Evolutionary conservation across 805 yeast species (phyloP), one percentile per base, ranked within the genome.

Genomic region (Wickerhamiella galacta): DNA sequence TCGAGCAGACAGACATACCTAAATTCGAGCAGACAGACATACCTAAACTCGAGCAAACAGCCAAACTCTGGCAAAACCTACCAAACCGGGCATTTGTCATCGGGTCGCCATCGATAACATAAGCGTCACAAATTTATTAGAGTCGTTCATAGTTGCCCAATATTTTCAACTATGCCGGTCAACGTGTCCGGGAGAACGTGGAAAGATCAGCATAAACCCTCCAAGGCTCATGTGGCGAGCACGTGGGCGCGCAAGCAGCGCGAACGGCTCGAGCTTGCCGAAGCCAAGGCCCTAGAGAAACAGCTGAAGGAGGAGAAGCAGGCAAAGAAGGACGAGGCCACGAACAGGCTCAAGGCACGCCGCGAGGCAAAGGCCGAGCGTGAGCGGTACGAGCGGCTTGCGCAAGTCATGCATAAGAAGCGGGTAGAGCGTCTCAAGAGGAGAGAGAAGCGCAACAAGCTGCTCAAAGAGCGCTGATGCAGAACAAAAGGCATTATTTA

Each of bases 381-480:
- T 55, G 95, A 87, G 53, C 70, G 98, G 47, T 80, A 74, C 50
- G 93, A 78, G 48, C 64, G 63, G 49, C 53, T 87, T 51, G 90
- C 93, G 9, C 66, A 70, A 36, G 81, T 77, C 57, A 80, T 87
- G 93, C 87, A 82, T 52, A 77, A 77, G 27, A 85, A 83, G 73
- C 78, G 72, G 62, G 79, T 83, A 25, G 96, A 83, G 42, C 70
- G 98, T 57, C 53, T 87, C 59, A 75, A 78, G 60, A 75, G 77
- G 62, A 74, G 77, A 51, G 98, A 87, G 53, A 87, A 87, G 76
- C 75, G 96, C 60, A 87, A 85, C 61, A 87, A 87, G 60, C 62
- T 83, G 48, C 72, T 85, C 53, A 82, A 75, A 53, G 96, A 85
- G 51, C 94, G 95, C 56, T 78, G 44, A 36, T 31, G 28, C 12